Evolutionary conservation across 208 protist genomes (phyloP), one percentile per base, ranked within the genome.

Genomic region (Herpetomonas tarakana): DNA sequence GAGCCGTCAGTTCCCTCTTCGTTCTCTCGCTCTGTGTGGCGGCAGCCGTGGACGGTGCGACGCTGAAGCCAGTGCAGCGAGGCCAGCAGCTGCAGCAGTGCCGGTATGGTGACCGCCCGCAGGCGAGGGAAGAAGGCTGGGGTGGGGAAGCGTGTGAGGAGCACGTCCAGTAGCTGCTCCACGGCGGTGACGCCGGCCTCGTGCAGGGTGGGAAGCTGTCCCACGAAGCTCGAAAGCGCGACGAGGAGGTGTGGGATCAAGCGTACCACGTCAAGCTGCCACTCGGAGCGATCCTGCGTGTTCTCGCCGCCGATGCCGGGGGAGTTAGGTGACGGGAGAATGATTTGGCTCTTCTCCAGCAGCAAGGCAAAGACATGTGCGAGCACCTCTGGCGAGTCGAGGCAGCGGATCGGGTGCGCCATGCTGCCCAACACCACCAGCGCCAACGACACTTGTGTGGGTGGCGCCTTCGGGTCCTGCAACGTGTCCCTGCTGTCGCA

Each of bases 371-470:
- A 73, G 18, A 65, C 51, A 4, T 24, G 35, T 0, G 38, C 26
- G 1, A 75, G 44, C 14, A 51, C 67, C 1, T 59, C 66, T 3
- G 38, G 30, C 26, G 65, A 53, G 49, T 57, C 19, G 28, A 57
- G 67, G 12, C n/a, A 9, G 22, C 35, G 52, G 12, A 83, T 30
- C 0, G 67, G 71, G 26, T 60, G 53, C 14, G 76, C 71, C 51
- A 83, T 62, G 58, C 58, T 59, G 12, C 76, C 76, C 19, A 59
- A 52, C 12, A 58, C 62, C 16, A 73, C 62, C 22, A 83, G 52
- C 2, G 67, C 50, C 58, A 83, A 70, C 6, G 69, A 68, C 26
- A 79, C 22, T 16, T 69, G 58, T 2, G 45, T 7, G 39, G 29
- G 9, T 26, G 26, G 45, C 31, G 38, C 2, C 1, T 55, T 21